A percentile compares a stretch with the other conserved stretches of the same genome.
phyloP scores from a whole-genome alignment of 768 basidiomycete genomes.

The Gymnopilus dilepis region DNA sequence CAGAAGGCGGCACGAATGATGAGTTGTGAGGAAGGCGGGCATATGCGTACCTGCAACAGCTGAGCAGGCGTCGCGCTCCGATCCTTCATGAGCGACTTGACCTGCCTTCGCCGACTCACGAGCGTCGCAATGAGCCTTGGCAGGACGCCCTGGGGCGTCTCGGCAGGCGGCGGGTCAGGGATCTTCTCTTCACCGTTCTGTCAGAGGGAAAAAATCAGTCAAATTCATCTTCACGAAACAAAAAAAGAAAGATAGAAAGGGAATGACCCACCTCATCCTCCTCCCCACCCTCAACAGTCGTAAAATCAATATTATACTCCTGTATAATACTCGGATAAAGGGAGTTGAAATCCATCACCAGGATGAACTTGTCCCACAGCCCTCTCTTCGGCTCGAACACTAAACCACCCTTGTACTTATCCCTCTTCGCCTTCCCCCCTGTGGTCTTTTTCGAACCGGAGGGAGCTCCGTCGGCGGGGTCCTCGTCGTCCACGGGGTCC shows the following conservation, averaged over 20 bases:
- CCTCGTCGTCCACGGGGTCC: slow-evolving; percentile 59
- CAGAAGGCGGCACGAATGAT: neutral
- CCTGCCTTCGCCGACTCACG: slow-evolving; percentile 86
- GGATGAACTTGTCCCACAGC: slow-evolving; percentile 94
- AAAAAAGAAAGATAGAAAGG: neutral
- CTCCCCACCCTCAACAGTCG: slow-evolving; percentile 82
- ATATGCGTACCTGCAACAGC: slow-evolving; percentile 71
- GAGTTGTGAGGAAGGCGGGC: neutral
- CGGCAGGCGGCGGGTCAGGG: slow-evolving; percentile 82
- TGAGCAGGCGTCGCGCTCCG: slow-evolving; percentile 72
- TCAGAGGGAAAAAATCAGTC: neutral
- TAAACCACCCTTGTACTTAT: slow-evolving; percentile 98
- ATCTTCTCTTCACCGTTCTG: slow-evolving; percentile 77
- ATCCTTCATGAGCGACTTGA: slow-evolving; percentile 96
- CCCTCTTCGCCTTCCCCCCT: slow-evolving; percentile 70
- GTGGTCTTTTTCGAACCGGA: slow-evolving; percentile 41
- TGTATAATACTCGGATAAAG: slow-evolving; percentile 99
- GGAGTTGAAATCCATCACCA: slow-evolving; percentile 99
- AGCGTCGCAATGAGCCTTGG: slow-evolving; percentile 97
- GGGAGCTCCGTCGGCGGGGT: slow-evolving; percentile 34
- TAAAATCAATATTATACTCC: slow-evolving; percentile 99
- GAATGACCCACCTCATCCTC: slow-evolving; percentile 54
- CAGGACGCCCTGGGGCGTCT: slow-evolving; percentile 84
- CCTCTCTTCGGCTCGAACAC: slow-evolving; percentile 97
- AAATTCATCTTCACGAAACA: neutral